phyloP scores from a whole-genome alignment of 73 alveolate genomes.

The Paramecium biaurelia region DNA sequence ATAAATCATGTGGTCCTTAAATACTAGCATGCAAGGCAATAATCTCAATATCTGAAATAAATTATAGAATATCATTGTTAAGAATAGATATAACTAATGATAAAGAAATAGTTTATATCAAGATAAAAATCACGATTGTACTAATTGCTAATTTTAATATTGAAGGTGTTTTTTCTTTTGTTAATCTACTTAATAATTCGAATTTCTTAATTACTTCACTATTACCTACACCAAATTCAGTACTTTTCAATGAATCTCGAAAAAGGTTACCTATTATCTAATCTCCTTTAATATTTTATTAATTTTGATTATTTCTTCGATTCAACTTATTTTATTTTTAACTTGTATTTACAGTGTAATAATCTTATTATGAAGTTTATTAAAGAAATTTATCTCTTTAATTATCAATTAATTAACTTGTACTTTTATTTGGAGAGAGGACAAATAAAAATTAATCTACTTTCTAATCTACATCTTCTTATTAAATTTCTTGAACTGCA shows the following conservation, averaged over 20 bases:
- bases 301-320: not conserved
- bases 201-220: not conserved
- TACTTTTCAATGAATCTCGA: not conserved
- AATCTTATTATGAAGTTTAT: not conserved
- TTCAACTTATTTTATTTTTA: not conserved
- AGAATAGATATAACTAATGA: not conserved
- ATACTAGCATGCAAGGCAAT: slow-evolving; percentile 4
- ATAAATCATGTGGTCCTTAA: slow-evolving; percentile 26
- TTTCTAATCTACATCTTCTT: not conserved
- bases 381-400: not conserved
- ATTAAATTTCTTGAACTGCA: not conserved
- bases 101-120: not conserved
- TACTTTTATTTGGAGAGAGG: not conserved
- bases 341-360: not conserved
- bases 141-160: not conserved
- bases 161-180: not conserved
- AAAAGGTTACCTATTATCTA: not conserved
- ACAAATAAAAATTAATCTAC: not conserved
- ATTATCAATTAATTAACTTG: not conserved
- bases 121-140: not conserved
- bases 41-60: not conserved
- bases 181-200: not conserved
- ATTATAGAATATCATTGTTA: not conserved
- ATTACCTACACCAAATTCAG: not conserved
- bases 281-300: not conserved